Evolutionary conservation across 257 asterid species (phyloP), one percentile per base, ranked within the genome.

Genomic region (Nicotiana knightiana): DNA sequence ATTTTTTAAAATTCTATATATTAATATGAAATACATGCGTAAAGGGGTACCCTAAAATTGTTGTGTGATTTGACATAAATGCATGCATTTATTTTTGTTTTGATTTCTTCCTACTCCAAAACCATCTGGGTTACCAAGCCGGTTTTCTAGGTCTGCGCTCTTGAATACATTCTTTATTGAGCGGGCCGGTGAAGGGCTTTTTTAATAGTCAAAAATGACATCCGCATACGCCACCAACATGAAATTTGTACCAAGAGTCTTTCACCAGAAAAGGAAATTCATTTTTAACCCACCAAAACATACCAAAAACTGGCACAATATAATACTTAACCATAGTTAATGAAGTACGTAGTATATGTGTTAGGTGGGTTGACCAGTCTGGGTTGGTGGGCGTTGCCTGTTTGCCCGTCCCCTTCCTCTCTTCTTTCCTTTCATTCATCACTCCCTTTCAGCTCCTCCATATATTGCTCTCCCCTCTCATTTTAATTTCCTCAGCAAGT

Each of bases 311-410:
- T 16, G n/a, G 73, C 26, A 66, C 21, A 66, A 66, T 66, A 13
- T 30, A 32, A 64, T 55, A 63, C 32, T 54, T 87, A 86, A 91
- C 92, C 90, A 84, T 21, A 88, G 93, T 87, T 90, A 87, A 57
- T 13, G 30, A 1, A 28, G 30, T 28, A 3, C 12, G 12, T 32
- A 53, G 6, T 53, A 2, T 53, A 1, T 46, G 89, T 48, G 91
- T 88, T 90, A 89, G 92, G 94, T 90, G 91, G 85, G 76, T 82
- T 91, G 91, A 88, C 93, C 88, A 75, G 93, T 91, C 93, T 90
- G 89, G 98, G 91, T 90, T 86, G 93, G 94, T 87, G 55, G 96
- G 96, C 96, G 71, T 81, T 68, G 83, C 39, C 51, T 13, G 77
- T 67, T 43, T 43, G 51, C 1, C 51, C 51, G 51, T 43, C 51